A percentile compares a stretch with the other conserved stretches of the same genome.
These are phyloP conservation scores for Alternaria conjuncta DNA, from an alignment of 2,329 filamentous ascomycete genomes.

Conservation along the genomic window DNA sequence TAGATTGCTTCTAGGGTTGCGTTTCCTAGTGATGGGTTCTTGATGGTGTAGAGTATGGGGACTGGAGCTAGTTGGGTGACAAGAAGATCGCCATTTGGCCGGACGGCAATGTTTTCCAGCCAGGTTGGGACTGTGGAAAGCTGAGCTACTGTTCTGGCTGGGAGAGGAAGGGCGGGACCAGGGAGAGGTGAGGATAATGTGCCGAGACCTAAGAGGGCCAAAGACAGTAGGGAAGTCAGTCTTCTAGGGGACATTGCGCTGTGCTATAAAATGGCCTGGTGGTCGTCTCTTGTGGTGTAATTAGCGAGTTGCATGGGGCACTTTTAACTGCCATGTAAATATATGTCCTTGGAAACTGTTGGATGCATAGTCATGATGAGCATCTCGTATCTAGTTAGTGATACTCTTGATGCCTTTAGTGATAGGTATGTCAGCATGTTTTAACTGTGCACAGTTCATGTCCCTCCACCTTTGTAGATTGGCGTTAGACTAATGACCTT, in stretches of 20 bases:
- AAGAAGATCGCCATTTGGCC: slow-evolving; percentile 13
- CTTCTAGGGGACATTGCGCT: too few species aligned
- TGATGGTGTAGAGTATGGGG: neutral
- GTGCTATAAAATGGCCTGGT: neutral
- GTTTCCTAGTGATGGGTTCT: neutral
- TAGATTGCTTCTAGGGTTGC: slow-evolving; percentile 10
- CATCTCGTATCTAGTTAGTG: neutral
- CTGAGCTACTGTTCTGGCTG: slow-evolving; percentile 10
- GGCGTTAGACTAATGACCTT: neutral
- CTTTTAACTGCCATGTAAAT: neutral
- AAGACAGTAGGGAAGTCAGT: neutral
- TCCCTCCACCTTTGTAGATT: neutral
- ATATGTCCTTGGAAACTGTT: neutral
- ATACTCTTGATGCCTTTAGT: neutral
- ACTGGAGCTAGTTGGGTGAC: neutral
- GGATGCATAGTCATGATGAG: neutral
- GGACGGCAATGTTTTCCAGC: slow-evolving; percentile 15
- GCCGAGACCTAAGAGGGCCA: neutral
- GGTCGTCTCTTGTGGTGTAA: neutral
- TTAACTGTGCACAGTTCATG: neutral
- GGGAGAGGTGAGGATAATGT: neutral
- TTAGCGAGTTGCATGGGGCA: neutral
- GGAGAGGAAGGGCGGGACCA: neutral
- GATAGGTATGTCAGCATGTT: neutral
- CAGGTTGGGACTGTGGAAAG: slow-evolving; percentile 5